Conservation (phyloP, 2,329 filamentous ascomycete species). For the Colletotrichum truncatum region DNA sequence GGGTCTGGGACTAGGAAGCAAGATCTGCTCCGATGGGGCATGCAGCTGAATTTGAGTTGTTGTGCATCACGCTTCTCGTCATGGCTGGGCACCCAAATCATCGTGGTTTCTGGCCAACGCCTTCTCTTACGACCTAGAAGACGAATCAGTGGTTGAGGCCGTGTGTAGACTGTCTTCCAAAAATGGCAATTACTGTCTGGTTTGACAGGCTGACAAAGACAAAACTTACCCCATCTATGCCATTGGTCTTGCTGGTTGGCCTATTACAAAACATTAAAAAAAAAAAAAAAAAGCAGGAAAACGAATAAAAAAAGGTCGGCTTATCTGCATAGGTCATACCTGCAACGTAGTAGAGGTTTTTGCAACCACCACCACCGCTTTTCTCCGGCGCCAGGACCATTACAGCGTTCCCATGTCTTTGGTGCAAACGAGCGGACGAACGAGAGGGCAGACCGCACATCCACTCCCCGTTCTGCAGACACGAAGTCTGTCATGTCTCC, state of each 20-base stretch:
- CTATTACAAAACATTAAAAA: no score
- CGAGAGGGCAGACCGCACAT: slow-evolving; percentile 2
- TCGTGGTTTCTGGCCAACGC: not conserved
- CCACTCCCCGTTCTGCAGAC: slow-evolving; percentile 12
- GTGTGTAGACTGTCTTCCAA: slow-evolving; percentile 14
- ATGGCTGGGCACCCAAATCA: not conserved
- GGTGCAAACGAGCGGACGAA: not conserved
- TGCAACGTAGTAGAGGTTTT: not conserved
- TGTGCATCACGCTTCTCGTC: slow-evolving; percentile 13
- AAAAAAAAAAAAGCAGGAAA: no score
- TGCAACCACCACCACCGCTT: slow-evolving; percentile 17
- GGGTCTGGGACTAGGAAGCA: slow-evolving; percentile 5
- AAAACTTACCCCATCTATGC: not conserved
- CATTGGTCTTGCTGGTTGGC: not conserved
- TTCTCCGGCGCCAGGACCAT: slow-evolving; percentile 23
- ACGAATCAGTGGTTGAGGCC: not conserved
- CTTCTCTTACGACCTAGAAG: not conserved
- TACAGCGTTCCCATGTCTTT: not conserved
- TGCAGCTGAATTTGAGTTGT: slow-evolving; percentile 30
- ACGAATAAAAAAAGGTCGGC: not conserved
- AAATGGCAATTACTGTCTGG: not conserved
- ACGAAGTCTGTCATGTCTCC: slow-evolving; percentile 7
- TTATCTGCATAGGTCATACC: slow-evolving; percentile 8
- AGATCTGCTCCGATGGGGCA: slow-evolving; percentile 19
- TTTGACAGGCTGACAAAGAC: not conserved